Conservation (phyloP, 495 filamentous ascomycete species). For the Daldinia bambusicola region DNA sequence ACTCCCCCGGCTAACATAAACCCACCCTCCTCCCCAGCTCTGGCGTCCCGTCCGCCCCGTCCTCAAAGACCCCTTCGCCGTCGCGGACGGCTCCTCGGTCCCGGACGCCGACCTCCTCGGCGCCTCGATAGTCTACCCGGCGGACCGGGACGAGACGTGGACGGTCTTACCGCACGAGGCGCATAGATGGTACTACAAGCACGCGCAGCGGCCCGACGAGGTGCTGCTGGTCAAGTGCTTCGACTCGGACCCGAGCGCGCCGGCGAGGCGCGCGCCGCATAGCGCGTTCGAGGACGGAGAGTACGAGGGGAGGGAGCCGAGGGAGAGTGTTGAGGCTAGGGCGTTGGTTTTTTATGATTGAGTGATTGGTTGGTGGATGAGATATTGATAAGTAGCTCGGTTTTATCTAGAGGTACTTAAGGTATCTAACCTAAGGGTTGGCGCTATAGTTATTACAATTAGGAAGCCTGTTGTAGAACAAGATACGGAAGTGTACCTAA, state of each 20-base stretch:
- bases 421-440: neutral
- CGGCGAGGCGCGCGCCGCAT: constrained; percentile 70
- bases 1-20: neutral
- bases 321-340: constrained; percentile 73
- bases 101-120: constrained; percentile 71
- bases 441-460: too few relatives aligned
- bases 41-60: constrained; percentile 75
- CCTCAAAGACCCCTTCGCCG: constrained; percentile 67
- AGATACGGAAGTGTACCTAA: too few relatives aligned
- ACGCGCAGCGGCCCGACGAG: constrained; percentile 66
- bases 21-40: constrained; percentile 42
- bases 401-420: too few relatives aligned
- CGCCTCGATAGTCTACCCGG: constrained; percentile 72
- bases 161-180: constrained; percentile 65
- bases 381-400: too few relatives aligned
- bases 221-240: constrained; percentile 75
- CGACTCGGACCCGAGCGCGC: constrained; percentile 67
- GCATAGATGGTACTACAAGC: constrained; percentile 80
- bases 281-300: constrained; percentile 67
- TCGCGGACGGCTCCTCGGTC: constrained; percentile 68
- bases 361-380: neutral
- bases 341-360: constrained; percentile 62
- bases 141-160: constrained; percentile 76
- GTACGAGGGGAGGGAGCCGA: constrained; percentile 51
- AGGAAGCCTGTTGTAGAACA: too few relatives aligned